phyloP scores from a whole-genome alignment of 306 rosid species.

The Prunus mume region DNA sequence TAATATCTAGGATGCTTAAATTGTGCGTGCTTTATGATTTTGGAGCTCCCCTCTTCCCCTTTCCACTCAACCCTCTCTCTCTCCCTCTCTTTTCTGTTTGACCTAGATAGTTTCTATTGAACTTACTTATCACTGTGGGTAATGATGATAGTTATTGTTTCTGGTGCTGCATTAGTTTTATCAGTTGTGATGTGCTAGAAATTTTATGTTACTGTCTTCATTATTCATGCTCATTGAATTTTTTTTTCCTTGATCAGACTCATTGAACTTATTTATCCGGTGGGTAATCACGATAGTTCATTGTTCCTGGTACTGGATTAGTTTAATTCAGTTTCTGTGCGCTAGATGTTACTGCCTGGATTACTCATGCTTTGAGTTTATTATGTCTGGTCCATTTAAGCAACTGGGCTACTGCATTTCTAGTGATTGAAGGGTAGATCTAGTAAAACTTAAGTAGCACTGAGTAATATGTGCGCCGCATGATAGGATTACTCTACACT shows the following conservation, averaged over 20 bases:
- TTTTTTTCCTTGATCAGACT: neutral
- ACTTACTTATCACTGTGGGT: constrained; percentile 15
- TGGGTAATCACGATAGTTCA: constrained; percentile 7
- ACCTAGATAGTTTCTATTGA: constrained; percentile 21
- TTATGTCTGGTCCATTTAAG: neutral
- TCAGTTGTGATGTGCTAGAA: neutral
- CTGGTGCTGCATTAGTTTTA: neutral
- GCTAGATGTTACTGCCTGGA: neutral
- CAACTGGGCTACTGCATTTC: constrained; percentile 10
- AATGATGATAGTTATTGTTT: constrained; percentile 17
- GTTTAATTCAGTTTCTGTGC: neutral
- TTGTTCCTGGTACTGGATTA: neutral
- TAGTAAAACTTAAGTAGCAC: neutral
- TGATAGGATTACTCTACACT: no score
- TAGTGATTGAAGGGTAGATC: constrained; percentile 8
- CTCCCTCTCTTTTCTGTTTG: neutral
- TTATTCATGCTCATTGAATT: neutral
- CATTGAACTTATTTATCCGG: neutral
- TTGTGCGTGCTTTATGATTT: constrained; percentile 34
- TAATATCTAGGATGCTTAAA: constrained; percentile 28
- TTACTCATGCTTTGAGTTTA: neutral
- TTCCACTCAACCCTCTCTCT: neutral
- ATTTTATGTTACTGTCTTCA: constrained; percentile 3
- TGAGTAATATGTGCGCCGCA: neutral
- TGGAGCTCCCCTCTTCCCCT: constrained; percentile 9